phyloP scores from a whole-genome alignment of 345 rosid species.

The Citrus mangshanensis region DNA sequence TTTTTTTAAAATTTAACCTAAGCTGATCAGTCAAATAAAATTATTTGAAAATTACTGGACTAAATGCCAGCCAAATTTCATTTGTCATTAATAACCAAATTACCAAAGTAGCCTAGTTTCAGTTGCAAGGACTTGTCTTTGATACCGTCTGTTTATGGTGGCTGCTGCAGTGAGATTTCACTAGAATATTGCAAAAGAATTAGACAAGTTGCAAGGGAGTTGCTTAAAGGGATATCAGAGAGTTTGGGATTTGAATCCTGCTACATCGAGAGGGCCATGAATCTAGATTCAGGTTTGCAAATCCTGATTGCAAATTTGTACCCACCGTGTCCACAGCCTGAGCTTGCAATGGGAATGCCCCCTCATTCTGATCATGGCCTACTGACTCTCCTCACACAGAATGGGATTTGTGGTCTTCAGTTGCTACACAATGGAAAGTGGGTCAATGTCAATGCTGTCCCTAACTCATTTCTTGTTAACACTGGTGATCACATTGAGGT shows the following conservation, averaged over 20 bases:
- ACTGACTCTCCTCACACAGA: slow-evolving; percentile 41
- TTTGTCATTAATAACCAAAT: too few relatives aligned
- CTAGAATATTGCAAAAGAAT: slow-evolving; percentile 28
- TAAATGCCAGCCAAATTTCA: too few relatives aligned
- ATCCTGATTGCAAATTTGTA: slow-evolving; percentile 35
- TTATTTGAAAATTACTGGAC: too few relatives aligned
- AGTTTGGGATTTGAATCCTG: slow-evolving; percentile 40
- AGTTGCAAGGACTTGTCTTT: not conserved
- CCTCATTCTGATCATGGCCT: slow-evolving; percentile 63
- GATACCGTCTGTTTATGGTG: not conserved
- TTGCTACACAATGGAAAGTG: slow-evolving; percentile 45
- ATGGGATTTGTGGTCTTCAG: slow-evolving; percentile 47
- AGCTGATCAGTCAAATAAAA: too few relatives aligned
- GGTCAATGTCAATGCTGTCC: slow-evolving; percentile 32
- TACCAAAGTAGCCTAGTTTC: too few relatives aligned
- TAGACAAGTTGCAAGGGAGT: slow-evolving; percentile 28
- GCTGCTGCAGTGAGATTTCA: slow-evolving; percentile 26
- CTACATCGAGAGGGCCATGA: slow-evolving; percentile 27
- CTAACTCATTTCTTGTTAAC: slow-evolving; percentile 48
- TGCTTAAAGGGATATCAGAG: slow-evolving; percentile 47
- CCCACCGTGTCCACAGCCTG: slow-evolving; percentile 60
- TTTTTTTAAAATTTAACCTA: too few relatives aligned
- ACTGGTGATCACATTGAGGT: slow-evolving; percentile 58
- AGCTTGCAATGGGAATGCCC: slow-evolving; percentile 52
- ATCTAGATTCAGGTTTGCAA: slow-evolving; percentile 32